phyloP scores from a whole-genome alignment of 2,329 filamentous ascomycete species.

The Diaporthe batatas region DNA sequence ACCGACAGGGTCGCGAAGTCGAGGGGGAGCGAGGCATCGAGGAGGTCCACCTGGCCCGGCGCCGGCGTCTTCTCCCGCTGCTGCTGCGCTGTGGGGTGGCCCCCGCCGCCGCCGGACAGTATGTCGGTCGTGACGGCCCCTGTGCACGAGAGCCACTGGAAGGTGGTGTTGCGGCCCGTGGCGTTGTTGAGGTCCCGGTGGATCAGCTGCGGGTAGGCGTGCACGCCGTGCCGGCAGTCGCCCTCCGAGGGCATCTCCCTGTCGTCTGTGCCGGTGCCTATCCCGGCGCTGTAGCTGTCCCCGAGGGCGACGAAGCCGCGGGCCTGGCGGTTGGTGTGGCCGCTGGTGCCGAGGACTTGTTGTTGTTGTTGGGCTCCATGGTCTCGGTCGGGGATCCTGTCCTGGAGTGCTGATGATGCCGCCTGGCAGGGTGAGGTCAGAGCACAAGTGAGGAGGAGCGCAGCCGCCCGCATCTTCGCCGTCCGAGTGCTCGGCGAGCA shows the following conservation, averaged over 20 bases:
- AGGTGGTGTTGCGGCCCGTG: slow-evolving; percentile 48
- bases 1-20: slow-evolving; percentile 62
- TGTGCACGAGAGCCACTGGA: slow-evolving; percentile 63
- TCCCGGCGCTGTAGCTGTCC: slow-evolving; percentile 63
- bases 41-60: slow-evolving; percentile 57
- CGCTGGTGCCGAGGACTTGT: slow-evolving; percentile 22
- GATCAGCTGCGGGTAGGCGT: slow-evolving; percentile 59
- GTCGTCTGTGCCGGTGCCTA: slow-evolving; percentile 59
- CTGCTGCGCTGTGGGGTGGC: slow-evolving; percentile 26
- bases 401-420: background rate
- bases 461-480: background rate
- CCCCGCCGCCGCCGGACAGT: slow-evolving; percentile 48
- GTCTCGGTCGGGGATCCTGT: too few species aligned
- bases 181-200: slow-evolving; percentile 52
- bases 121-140: slow-evolving; percentile 59
- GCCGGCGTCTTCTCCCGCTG: too few species aligned
- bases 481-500: background rate
- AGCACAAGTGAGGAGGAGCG: background rate
- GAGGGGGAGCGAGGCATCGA: slow-evolving; percentile 54
- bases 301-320: slow-evolving; percentile 58
- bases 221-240: slow-evolving; percentile 57
- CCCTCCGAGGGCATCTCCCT: slow-evolving; percentile 50
- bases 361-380: slow-evolving; percentile 13
- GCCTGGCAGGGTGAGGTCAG: background rate
- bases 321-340: slow-evolving; percentile 12